Base-by-base conservation (phyloP, 106 monocot genomes). In the Apostasia shenzhenica region DNA sequence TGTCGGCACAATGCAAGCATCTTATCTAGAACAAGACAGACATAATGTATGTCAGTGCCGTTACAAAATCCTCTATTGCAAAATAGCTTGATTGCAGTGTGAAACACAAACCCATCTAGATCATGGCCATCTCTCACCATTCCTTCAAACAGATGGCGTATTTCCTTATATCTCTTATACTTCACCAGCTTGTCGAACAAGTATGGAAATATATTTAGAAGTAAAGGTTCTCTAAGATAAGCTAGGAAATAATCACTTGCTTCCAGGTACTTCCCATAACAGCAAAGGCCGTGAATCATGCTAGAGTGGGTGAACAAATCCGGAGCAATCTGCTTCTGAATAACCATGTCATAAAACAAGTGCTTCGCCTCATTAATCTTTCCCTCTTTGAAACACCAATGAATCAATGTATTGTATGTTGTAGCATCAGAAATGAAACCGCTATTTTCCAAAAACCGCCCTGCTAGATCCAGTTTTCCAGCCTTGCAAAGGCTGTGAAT, bases 391-490 rank as follows among this genome's bases (percentile, higher is more conserved):
- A 59, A 79, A 76, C 67, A 73, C 70, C 76, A 67, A 73, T 84
- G 76, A 14, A 84, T 68, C 9, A 88, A 40, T 5, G 78, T 88
- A 41, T 84, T 88, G 39, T 84, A 88, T 50, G 84, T 81, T 38
- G 79, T 73, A 48, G 76, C 73, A 63, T 84, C 66, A 12, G 79
- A 57, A 40, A 70, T 39, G 59, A 79, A 76, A 12, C 69, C 84
- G 55, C 71, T 50, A 41, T 65, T 76, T n/a, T 55, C 68, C 37
- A 74, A 13, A 26, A 84, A 11, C 67, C 67, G 53, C 59, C 48
- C 71, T 26, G 88, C 84, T 41, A 59, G 63, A n/a, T 47, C 37
- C 67, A 67, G 53, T 41, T 77, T 81, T 59, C 76, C 79, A 44
- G 48, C 78, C 49, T n/a, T 63, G 70, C 88, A 88, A 58, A 84